Conservation (phyloP, 148 eudicot genomes). For the Mesembryanthemum crystallinum region DNA sequence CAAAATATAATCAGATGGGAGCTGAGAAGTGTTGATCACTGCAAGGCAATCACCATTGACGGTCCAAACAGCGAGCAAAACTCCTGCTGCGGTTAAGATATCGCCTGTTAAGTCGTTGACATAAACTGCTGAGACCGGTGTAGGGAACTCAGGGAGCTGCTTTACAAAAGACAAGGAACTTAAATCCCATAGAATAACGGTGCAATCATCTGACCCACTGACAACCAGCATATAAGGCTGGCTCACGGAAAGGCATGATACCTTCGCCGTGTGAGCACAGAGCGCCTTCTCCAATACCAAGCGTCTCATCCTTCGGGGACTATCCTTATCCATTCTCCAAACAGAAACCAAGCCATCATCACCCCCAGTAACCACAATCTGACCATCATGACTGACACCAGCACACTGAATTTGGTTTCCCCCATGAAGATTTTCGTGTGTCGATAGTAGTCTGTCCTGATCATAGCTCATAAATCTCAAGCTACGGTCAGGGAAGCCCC, state of each 20-base stretch:
- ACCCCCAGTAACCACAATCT: slow-evolving; percentile 71
- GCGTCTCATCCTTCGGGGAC: slow-evolving; percentile 48
- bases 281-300: slow-evolving; percentile 75
- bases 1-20: slow-evolving; percentile 78
- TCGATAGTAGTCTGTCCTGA: slow-evolving; percentile 86
- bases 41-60: slow-evolving; percentile 91
- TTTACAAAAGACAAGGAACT: slow-evolving; percentile 75
- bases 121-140: slow-evolving; percentile 79
- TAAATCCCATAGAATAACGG: slow-evolving; percentile 87
- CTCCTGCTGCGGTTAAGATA: slow-evolving; percentile 82
- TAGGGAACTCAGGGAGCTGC: slow-evolving; percentile 90
- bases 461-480: slow-evolving; percentile 78
- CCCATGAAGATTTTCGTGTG: slow-evolving; percentile 90
- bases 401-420: slow-evolving; percentile 87
- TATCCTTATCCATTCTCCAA: slow-evolving; percentile 77
- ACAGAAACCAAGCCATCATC: slow-evolving; percentile 80
- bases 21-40: slow-evolving; percentile 81
- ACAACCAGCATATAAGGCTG: slow-evolving; percentile 94
- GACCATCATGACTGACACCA: slow-evolving; percentile 85
- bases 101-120: slow-evolving; percentile 86
- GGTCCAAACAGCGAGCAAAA: slow-evolving; percentile 86
- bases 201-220: slow-evolving; percentile 90
- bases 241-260: slow-evolving; percentile 77
- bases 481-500: slow-evolving; percentile 97
- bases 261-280: slow-evolving; percentile 64